These are phyloP conservation scores for Pseudozyma sp. DNA, from an alignment of 1,284 basidiomycete species.

Conservation along the genomic window DNA sequence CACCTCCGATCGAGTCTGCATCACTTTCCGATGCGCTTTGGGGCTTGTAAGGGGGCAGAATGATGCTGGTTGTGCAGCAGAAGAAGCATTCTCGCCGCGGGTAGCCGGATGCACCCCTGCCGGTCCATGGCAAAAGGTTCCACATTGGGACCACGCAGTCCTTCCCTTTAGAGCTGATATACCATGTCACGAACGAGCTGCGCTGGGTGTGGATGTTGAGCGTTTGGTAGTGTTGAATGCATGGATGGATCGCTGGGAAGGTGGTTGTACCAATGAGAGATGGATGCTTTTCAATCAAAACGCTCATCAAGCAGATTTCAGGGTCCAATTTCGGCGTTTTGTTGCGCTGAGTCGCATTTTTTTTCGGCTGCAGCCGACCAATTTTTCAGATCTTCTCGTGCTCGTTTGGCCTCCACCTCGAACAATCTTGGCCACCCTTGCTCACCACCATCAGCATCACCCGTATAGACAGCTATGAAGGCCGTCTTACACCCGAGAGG, in stretches of 20 bases:
- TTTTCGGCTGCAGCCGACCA: background rate
- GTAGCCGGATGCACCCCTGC: constrained; percentile 32
- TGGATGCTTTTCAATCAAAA: constrained; percentile 12
- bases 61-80: constrained; percentile 49
- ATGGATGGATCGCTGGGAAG: background rate
- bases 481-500: constrained; percentile 8
- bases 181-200: background rate
- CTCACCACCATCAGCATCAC: constrained; percentile 3
- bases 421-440: background rate
- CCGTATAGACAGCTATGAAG: constrained; percentile 20
- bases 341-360: background rate
- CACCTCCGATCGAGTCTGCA: background rate
- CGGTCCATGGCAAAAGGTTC: constrained; percentile 23
- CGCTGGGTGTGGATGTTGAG: background rate
- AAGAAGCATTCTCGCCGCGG: constrained; percentile 55
- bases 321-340: constrained; percentile 4
- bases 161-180: background rate
- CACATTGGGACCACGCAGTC: constrained; percentile 9
- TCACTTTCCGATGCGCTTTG: background rate
- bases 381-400: constrained; percentile 7
- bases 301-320: background rate
- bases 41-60: constrained; percentile 52
- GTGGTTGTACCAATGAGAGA: constrained; percentile 7
- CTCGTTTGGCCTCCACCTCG: constrained; percentile 12
- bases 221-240: constrained; percentile 1